Base-by-base conservation (phyloP, 75 land plant species). In the Pinus taeda region DNA sequence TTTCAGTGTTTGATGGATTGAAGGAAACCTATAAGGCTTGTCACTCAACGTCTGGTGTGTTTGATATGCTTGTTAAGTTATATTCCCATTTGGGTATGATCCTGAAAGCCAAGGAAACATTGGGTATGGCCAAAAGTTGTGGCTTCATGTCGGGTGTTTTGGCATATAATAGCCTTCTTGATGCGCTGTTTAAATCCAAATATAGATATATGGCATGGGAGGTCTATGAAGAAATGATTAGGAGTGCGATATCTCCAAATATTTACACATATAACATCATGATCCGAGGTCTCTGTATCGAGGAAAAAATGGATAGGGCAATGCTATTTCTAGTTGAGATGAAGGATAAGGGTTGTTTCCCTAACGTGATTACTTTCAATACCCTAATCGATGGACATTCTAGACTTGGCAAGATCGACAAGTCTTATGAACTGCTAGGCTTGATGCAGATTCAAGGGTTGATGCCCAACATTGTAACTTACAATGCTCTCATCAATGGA, bases 301-400 rank as follows among this genome's bases (percentile, higher is more conserved):
- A 39, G 3, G 85, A 87, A 24, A 73, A 86, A 36, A 63, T 87
- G 61, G 81, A 79, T 7, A 79, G 76, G 59, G 97, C 89, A 20
- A 60, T 83, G 60, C 60, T 69, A 0, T 74, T 87, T 6, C 81
- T 96, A 36, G 37, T 72, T 21, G 83, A 83, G 72, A 95, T 95
- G 98, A 63, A 66, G 60, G 75, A 60, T 14, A 76, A 79, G n/a
- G 87, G 92, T 0, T 84, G 92, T 79, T 74, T 79, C 18, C 94
- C 98, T 2, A 92, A 91, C 80, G 85, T 84, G 63, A 83, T 91
- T 60, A 91, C 89, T 21, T 89, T 63, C 76, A 90, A 89, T 60
- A 93, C 90, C 8, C 37, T 93, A 15, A 82, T 93, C 30, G 81
- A 85, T 82, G 89, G 71, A 0, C 82, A 83, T 73, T 91, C 88